phyloP scores from a whole-genome alignment of 345 rosid species.

The Salix exigua region DNA sequence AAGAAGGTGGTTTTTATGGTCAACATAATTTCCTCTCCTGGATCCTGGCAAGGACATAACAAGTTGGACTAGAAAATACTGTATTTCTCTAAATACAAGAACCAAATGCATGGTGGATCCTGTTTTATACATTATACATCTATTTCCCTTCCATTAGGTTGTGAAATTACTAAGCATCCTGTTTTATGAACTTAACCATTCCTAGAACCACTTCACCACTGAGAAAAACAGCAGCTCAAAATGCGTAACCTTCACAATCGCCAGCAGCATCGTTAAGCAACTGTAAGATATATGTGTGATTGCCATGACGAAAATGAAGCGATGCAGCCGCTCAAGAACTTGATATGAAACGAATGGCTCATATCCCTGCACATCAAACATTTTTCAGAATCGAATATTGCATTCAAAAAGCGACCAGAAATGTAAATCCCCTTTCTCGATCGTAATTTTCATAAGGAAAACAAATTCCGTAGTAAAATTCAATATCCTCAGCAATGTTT shows the following conservation, averaged over 20 bases:
- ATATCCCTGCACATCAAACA: constrained; percentile 49
- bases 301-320: constrained; percentile 98
- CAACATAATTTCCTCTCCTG: background rate
- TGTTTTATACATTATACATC: background rate
- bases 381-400: background rate
- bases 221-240: constrained; percentile 5
- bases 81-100: background rate
- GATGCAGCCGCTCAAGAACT: constrained; percentile 90
- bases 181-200: background rate
- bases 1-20: background rate
- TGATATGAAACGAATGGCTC: constrained; percentile 93
- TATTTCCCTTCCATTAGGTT: background rate
- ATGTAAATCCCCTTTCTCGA: background rate
- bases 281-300: constrained; percentile 89
- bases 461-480: background rate
- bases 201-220: background rate
- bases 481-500: background rate
- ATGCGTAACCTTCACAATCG: constrained; percentile 73
- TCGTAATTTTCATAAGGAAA: background rate
- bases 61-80: background rate
- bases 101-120: background rate
- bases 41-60: background rate
- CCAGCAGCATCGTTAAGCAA: constrained; percentile 92
- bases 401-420: constrained; percentile 1
- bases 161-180: background rate